Evolutionary conservation across 75 land plant genomes (phyloP).

Genomic region (Picea sitchensis): DNA sequence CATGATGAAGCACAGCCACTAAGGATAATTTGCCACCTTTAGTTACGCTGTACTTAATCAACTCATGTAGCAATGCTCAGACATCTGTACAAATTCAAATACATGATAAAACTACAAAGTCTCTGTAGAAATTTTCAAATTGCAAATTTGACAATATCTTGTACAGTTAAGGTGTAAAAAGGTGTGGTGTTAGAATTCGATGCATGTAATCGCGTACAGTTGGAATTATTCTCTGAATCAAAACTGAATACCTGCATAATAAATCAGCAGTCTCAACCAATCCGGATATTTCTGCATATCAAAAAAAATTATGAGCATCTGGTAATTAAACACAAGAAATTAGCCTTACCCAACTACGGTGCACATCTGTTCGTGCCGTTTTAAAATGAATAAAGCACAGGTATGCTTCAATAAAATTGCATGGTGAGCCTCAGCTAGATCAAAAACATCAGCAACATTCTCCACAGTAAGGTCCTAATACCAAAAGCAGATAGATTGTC

Average conservation of each 20-base stretch:
- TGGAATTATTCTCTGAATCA: constrained; percentile 74
- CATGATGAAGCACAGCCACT: too few species aligned
- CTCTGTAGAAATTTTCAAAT: too few species aligned
- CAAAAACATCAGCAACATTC: constrained; percentile 73
- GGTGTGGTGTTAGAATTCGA: constrained; percentile 57
- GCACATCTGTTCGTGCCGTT: constrained; percentile 60
- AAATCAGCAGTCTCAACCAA: background rate
- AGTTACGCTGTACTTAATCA: too few species aligned
- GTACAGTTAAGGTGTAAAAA: background rate
- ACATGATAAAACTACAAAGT: too few species aligned
- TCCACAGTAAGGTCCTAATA: constrained; percentile 72
- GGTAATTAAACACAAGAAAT: background rate
- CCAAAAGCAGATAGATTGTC: too few species aligned
- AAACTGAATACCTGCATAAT: constrained; percentile 51
- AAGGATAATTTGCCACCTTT: too few species aligned
- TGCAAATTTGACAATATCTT: too few species aligned
- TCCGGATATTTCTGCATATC: background rate
- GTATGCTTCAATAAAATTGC: constrained; percentile 73
- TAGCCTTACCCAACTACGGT: constrained; percentile 55
- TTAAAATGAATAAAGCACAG: constrained; percentile 77
- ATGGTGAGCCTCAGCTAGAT: constrained; percentile 81
- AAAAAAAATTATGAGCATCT: background rate
- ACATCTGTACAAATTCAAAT: too few species aligned
- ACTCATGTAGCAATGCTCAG: too few species aligned
- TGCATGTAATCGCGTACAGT: constrained; percentile 63